Evolutionary conservation across 2,329 filamentous ascomycete genomes (phyloP).

Genomic region (Sarocladium kiliense): DNA sequence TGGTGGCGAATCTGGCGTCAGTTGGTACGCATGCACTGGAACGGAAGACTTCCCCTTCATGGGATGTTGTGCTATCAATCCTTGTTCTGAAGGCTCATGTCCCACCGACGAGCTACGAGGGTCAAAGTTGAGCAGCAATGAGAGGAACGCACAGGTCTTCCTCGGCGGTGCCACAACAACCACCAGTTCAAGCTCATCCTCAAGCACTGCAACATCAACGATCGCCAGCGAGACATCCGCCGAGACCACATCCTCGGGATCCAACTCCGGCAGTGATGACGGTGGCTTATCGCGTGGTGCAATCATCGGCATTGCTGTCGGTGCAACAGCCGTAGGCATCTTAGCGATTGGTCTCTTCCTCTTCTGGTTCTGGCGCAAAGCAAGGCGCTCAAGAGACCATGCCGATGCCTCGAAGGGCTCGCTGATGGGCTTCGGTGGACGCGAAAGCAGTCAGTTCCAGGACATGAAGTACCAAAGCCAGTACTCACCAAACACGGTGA

Average conservation of each 20-base stretch:
- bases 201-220: neutral
- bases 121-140: constrained; percentile 10
- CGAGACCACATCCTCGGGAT: neutral
- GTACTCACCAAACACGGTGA: neutral
- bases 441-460: constrained; percentile 6
- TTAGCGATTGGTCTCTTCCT: constrained; percentile 22
- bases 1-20: constrained; percentile 10
- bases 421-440: neutral
- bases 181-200: neutral
- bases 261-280: constrained; percentile 10
- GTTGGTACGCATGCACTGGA: constrained; percentile 25
- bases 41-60: constrained; percentile 22
- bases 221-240: too few relatives aligned
- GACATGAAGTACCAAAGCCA: constrained; percentile 3
- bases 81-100: constrained; percentile 19
- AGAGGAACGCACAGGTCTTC: constrained; percentile 8
- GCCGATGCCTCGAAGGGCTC: neutral
- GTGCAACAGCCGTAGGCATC: constrained; percentile 25
- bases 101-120: constrained; percentile 4
- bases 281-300: constrained; percentile 26
- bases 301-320: constrained; percentile 32
- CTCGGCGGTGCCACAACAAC: neutral
- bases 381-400: constrained; percentile 2
- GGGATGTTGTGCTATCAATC: constrained; percentile 28
- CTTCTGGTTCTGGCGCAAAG: constrained; percentile 14